Conservation (phyloP, 208 protist genomes). For the Vickermania ingenoplastis region DNA sequence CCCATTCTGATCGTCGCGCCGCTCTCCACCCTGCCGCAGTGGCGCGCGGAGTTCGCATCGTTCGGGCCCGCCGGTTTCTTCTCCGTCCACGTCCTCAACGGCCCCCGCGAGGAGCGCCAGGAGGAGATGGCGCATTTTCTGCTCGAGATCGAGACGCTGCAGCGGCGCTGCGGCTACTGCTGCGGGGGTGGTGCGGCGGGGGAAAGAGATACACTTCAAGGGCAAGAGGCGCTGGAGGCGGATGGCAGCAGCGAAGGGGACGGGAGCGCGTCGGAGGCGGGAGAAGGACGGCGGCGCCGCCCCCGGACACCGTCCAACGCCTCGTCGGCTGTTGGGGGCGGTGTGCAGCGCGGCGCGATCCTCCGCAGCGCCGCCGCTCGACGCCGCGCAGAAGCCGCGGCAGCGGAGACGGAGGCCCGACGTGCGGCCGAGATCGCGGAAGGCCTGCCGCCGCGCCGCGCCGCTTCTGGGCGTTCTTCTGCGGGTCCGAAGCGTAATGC, state of each 20-base stretch:
- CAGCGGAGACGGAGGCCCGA: background rate
- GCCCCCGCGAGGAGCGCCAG: slow-evolving; percentile 21
- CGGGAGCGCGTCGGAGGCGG: background rate
- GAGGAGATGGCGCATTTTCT: slow-evolving; percentile 17
- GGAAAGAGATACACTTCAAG: too few relatives aligned
- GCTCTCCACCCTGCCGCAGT: slow-evolving; percentile 44
- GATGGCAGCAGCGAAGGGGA: background rate
- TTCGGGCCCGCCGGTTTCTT: slow-evolving; percentile 23
- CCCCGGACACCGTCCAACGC: background rate
- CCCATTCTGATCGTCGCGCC: slow-evolving; percentile 42
- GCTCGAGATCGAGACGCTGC: slow-evolving; percentile 5
- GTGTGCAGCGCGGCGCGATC: background rate
- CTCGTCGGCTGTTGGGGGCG: background rate
- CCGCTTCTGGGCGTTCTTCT: background rate
- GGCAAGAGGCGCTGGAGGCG: background rate
- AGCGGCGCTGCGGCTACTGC: background rate
- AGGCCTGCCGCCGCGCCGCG: background rate
- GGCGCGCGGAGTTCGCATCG: slow-evolving; percentile 29
- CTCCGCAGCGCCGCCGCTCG: background rate
- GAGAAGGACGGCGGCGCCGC: too few relatives aligned
- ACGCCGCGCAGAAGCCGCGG: background rate
- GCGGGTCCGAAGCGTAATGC: background rate
- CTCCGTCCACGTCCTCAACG: slow-evolving; percentile 30
- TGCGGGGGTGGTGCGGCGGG: background rate
- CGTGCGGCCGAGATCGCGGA: background rate